Evolutionary conservation across 2,329 filamentous ascomycete species (phyloP), one percentile per base, ranked within the genome.

Genomic region (Colletotrichum truncatum): DNA sequence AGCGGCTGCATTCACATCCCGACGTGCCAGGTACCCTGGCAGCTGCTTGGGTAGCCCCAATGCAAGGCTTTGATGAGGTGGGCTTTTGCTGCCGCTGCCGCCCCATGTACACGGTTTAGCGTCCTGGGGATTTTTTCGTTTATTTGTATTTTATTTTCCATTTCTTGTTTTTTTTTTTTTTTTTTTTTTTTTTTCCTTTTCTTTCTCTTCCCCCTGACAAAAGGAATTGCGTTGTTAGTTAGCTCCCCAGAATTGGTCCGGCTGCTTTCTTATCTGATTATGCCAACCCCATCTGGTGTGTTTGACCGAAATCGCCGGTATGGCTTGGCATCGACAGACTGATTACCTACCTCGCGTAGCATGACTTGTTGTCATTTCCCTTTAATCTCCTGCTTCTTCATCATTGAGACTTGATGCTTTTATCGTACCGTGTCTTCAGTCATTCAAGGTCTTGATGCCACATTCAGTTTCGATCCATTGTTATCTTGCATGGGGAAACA

Each of bases 1-100:
- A n/a, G n/a, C n/a, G n/a, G n/a, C n/a, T n/a, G n/a, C n/a, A n/a
- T n/a, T n/a, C 54, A 46, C 46, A 36, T 14, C 30, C 30, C 23
- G 12, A 28, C 4, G 53, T 57, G n/a, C 21, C 25, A 23, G 38
- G 38, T 38, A 21, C 30, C 55, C 55, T 23, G 30, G 43, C 32
- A 16, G 25, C 32, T 38, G n/a, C 30, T 45, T 45, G 21, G 30
- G 43, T 23, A 16, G 25, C 32, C 30, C 9, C 18, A 16, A 54
- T 61, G 57, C 62, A 61, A 53, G 57, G 62, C n/a, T 49, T 65
- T 36, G 18, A 65, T 62, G 62, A 65, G 56, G 48, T 48, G 18
- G 26, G 14, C 32, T 12, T 18, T n/a, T n/a, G n/a, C n/a, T n/a
- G n/a, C n/a, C n/a, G n/a, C n/a, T n/a, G n/a, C n/a, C n/a, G n/a